phyloP scores from a whole-genome alignment of 2,329 filamentous ascomycete genomes.

The Alternaria sp. region DNA sequence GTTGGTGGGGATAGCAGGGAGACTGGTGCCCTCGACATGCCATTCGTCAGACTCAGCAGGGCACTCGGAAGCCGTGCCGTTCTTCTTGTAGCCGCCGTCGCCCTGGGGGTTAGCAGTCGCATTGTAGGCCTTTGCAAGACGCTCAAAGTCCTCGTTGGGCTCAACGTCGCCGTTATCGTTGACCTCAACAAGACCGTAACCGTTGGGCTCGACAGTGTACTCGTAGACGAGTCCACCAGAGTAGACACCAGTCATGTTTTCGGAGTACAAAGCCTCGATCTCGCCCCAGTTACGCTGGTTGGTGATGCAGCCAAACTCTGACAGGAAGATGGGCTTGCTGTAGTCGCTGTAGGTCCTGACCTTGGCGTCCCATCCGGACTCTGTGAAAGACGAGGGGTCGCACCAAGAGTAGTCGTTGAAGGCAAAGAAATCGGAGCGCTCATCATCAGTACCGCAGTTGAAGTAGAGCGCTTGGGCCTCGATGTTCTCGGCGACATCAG shows the following conservation, averaged over 20 bases:
- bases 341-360: slow-evolving; percentile 50
- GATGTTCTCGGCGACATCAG: slow-evolving; percentile 85
- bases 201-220: slow-evolving; percentile 72
- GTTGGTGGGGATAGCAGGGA: slow-evolving; percentile 65
- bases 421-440: slow-evolving; percentile 86
- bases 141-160: slow-evolving; percentile 70
- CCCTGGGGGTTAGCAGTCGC: slow-evolving; percentile 62
- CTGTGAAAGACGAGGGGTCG: slow-evolving; percentile 66
- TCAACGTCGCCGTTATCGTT: slow-evolving; percentile 60
- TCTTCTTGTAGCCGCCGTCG: slow-evolving; percentile 66
- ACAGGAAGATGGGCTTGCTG: slow-evolving; percentile 74
- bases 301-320: slow-evolving; percentile 89
- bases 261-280: slow-evolving; percentile 77
- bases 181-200: slow-evolving; percentile 81
- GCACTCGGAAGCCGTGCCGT: slow-evolving; percentile 63
- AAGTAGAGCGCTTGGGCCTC: slow-evolving; percentile 88
- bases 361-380: slow-evolving; percentile 75
- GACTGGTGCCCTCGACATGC: slow-evolving; percentile 60
- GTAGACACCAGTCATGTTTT: slow-evolving; percentile 87
- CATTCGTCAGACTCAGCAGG: slow-evolving; percentile 63
- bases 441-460: slow-evolving; percentile 88
- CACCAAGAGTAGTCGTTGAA: slow-evolving; percentile 89
- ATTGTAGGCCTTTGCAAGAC: slow-evolving; percentile 61
- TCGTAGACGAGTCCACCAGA: slow-evolving; percentile 96
- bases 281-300: slow-evolving; percentile 84